These are phyloP conservation scores for Geopyxis carbonaria DNA, from an alignment of 495 filamentous ascomycete species.

Conservation along the genomic window DNA sequence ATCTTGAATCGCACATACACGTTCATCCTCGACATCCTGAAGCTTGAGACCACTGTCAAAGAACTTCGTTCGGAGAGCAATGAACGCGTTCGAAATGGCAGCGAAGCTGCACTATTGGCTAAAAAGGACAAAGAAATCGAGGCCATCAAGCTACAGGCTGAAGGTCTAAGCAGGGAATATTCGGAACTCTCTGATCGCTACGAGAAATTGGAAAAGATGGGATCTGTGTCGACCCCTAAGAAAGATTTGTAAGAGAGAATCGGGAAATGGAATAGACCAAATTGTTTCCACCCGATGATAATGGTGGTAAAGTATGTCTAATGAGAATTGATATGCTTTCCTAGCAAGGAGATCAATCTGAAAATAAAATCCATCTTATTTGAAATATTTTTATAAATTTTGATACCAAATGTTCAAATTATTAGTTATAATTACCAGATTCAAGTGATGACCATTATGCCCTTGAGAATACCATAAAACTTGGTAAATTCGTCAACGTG, in stretches of 20 bases:
- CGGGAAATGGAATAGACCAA: no score
- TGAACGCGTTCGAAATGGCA: slow-evolving; percentile 45
- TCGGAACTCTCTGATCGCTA: slow-evolving; percentile 66
- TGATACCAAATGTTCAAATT: no score
- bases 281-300: no score
- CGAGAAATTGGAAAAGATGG: slow-evolving; percentile 32
- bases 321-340: no score
- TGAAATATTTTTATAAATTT: no score
- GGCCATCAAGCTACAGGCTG: slow-evolving; percentile 69
- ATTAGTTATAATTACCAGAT: no score
- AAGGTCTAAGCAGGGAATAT: slow-evolving; percentile 64
- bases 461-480: no score
- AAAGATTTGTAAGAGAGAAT: slow-evolving; percentile 30
- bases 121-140: slow-evolving; percentile 58
- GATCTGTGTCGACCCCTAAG: slow-evolving; percentile 13
- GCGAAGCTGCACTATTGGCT: slow-evolving; percentile 41
- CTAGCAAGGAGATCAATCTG: no score
- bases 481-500: no score
- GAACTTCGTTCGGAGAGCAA: slow-evolving; percentile 63
- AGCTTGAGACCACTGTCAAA: slow-evolving; percentile 86
- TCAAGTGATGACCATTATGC: no score
- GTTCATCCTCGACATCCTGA: slow-evolving; percentile 88
- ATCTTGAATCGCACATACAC: slow-evolving; percentile 98
- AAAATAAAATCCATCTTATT: no score
- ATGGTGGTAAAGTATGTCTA: no score